These are phyloP conservation scores for Dactylellina haptotyla DNA, from an alignment of 2,329 filamentous ascomycete genomes.

Conservation along the genomic window DNA sequence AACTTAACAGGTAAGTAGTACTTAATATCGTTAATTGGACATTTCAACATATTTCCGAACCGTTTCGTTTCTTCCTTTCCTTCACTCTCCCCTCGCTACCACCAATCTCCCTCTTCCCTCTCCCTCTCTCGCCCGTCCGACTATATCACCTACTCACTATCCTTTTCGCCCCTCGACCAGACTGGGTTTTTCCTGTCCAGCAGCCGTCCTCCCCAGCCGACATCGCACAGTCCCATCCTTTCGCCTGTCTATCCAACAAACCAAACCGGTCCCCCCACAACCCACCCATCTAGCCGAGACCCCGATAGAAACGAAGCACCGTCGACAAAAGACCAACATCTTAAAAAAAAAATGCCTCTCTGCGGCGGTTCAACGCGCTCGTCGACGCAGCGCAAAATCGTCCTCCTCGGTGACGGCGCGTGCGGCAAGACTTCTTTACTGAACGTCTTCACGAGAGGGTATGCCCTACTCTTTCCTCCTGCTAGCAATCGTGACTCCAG, in stretches of 20 bases:
- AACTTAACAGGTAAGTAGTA: too few species aligned
- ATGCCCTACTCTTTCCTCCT: conserved; percentile 54
- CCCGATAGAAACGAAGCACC: neutral
- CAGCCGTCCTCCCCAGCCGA: conserved; percentile 1
- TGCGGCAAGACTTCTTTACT: conserved; percentile 96
- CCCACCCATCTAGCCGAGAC: conserved; percentile 1
- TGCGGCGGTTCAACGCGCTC: conserved; percentile 70
- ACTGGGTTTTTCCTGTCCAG: too few species aligned
- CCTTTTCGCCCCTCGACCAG: neutral
- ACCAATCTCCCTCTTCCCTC: neutral
- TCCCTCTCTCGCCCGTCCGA: neutral
- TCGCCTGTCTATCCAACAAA: neutral
- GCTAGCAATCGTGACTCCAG: too few species aligned
- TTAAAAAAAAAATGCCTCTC: conserved; percentile 64
- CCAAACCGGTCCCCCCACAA: neutral
- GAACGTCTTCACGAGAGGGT: conserved; percentile 99
- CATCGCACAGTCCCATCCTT: conserved; percentile 1
- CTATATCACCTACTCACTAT: neutral
- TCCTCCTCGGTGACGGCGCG: conserved; percentile 86
- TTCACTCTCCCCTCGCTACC: neutral
- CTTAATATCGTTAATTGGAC: too few species aligned
- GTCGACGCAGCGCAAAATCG: conserved; percentile 94
- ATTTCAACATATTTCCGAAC: neutral
- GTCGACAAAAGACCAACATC: neutral
- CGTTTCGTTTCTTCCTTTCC: neutral